These are phyloP conservation scores for Vanrija sp. DNA, from an alignment of 1,284 basidiomycete species.

Conservation along the genomic window DNA sequence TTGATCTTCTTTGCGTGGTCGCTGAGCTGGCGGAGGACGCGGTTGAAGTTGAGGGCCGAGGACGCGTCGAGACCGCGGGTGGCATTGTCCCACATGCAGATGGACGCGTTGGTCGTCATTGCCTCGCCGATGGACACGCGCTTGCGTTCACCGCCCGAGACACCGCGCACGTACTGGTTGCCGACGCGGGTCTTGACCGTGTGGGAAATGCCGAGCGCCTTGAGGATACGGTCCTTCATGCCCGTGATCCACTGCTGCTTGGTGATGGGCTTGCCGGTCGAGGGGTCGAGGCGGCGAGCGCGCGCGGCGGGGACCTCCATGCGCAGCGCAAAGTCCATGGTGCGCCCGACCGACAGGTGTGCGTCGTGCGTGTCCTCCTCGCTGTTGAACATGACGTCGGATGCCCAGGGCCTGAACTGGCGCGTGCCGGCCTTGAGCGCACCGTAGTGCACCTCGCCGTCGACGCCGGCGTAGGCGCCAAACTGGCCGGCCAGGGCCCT, in stretches of 20 bases:
- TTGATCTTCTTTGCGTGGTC: slow-evolving; percentile 4
- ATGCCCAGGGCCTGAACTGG: not conserved
- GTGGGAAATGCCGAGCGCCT: slow-evolving; percentile 69
- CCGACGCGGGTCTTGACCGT: slow-evolving; percentile 50
- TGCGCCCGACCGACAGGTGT: slow-evolving; percentile 18
- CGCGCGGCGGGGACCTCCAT: slow-evolving; percentile 11
- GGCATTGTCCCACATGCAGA: slow-evolving; percentile 50
- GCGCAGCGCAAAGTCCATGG: slow-evolving; percentile 19
- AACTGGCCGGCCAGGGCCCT: slow-evolving; percentile 49
- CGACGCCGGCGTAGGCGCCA: slow-evolving; percentile 46
- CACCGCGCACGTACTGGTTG: slow-evolving; percentile 19
- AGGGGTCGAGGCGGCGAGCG: not conserved
- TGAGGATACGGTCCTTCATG: slow-evolving; percentile 50
- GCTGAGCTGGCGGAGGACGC: slow-evolving; percentile 3
- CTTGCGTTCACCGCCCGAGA: slow-evolving; percentile 16
- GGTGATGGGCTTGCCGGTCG: not conserved
- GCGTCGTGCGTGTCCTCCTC: slow-evolving; percentile 26
- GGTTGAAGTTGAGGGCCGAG: slow-evolving; percentile 57
- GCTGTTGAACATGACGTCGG: slow-evolving; percentile 17
- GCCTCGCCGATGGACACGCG: slow-evolving; percentile 10
- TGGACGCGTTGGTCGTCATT: slow-evolving; percentile 3
- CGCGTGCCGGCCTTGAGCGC: slow-evolving; percentile 19
- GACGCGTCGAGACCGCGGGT: slow-evolving; percentile 78
- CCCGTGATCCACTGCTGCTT: slow-evolving; percentile 4
- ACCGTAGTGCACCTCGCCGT: slow-evolving; percentile 48